phyloP scores from a whole-genome alignment of 202 grass and related monocot species.

The Digitaria exilis region DNA sequence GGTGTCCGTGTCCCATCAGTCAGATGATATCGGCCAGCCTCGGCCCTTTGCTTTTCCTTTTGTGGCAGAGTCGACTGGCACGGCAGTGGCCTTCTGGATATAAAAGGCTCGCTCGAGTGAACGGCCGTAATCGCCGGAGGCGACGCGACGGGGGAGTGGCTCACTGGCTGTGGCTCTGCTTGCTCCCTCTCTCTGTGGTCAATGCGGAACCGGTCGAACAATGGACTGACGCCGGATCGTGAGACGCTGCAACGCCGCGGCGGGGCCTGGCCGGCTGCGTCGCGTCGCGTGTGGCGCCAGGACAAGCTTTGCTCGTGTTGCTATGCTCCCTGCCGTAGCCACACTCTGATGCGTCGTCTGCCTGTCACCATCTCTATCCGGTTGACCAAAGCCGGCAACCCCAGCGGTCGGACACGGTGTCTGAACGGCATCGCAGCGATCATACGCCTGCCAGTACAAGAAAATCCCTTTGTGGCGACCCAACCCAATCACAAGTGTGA shows the following conservation, averaged over 20 bases:
- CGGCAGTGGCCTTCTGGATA: too few relatives aligned
- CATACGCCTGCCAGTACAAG: neutral
- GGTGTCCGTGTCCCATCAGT: neutral
- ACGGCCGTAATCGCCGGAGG: neutral
- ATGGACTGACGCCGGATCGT: neutral
- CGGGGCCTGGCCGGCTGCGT: neutral
- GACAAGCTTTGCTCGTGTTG: neutral
- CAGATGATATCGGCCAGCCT: neutral
- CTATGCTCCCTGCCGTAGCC: too few relatives aligned
- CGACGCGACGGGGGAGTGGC: neutral
- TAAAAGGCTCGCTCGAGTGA: too few relatives aligned
- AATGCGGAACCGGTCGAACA: neutral
- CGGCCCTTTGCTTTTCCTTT: neutral
- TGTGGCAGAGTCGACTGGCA: constrained; percentile 22
- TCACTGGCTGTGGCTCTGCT: too few relatives aligned
- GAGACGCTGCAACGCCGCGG: neutral
- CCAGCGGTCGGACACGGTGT: neutral
- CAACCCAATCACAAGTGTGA: too few relatives aligned
- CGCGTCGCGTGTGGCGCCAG: neutral
- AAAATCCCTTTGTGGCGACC: too few relatives aligned
- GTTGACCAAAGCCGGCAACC: neutral
- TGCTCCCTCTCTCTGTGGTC: neutral
- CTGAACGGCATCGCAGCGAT: constrained; percentile 8
- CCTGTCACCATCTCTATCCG: neutral
- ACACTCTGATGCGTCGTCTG: neutral